Evolutionary conservation across 2,329 filamentous ascomycete species (phyloP).

Genomic region (Juglanconis oblonga): DNA sequence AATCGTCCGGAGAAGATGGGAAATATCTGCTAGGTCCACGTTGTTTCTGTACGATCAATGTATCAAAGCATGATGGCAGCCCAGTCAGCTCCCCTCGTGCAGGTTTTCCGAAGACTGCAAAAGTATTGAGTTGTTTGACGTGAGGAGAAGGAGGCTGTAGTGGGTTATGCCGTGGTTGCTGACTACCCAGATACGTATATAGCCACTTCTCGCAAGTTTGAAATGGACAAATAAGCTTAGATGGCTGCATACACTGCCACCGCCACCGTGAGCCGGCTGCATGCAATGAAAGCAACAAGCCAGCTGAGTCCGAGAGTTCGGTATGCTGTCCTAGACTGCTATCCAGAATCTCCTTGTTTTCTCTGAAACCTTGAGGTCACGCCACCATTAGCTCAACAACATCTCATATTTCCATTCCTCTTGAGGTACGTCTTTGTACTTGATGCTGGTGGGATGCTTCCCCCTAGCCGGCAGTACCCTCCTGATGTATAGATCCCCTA

Average conservation of each 20-base stretch:
- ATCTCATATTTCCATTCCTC: constrained; percentile 30
- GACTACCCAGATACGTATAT: not conserved
- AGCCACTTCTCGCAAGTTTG: not conserved
- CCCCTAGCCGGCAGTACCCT: constrained; percentile 31
- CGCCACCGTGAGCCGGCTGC: not conserved
- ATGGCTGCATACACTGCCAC: not conserved
- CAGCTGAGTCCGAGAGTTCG: no score
- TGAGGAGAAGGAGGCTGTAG: not conserved
- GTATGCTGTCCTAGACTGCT: no score
- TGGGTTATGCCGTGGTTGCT: not conserved
- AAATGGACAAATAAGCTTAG: not conserved
- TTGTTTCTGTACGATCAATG: not conserved
- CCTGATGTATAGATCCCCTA: constrained; percentile 31
- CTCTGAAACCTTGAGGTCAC: no score
- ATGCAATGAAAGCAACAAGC: no score
- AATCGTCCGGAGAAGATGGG: not conserved
- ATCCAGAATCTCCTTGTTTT: no score
- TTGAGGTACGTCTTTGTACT: constrained; percentile 31
- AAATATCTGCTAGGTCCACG: constrained; percentile 8
- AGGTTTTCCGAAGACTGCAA: no score
- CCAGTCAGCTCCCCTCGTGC: no score
- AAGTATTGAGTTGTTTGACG: no score
- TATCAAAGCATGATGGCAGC: no score
- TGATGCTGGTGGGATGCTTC: constrained; percentile 36
- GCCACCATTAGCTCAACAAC: constrained; percentile 20